phyloP scores from a whole-genome alignment of 768 basidiomycete genomes.

The Xerocomus potaroensis region DNA sequence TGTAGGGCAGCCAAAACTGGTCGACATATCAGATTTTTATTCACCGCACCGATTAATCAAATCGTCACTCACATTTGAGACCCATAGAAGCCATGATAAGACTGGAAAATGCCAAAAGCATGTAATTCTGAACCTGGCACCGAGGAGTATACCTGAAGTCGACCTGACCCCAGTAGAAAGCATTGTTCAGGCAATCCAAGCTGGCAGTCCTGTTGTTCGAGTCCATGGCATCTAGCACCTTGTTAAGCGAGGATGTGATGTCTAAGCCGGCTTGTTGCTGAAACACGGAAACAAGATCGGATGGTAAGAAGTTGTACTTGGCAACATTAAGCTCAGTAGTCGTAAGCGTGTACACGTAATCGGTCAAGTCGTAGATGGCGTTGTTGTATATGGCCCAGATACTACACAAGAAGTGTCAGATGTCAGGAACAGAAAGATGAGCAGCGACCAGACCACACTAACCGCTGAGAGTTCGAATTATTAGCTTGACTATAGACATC shows the following conservation, averaged over 20 bases:
- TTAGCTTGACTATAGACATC: slow-evolving; percentile 36
- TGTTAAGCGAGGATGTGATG: slow-evolving; percentile 48
- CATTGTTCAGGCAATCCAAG: slow-evolving; percentile 52
- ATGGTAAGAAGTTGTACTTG: slow-evolving; percentile 51
- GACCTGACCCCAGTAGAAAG: slow-evolving; percentile 53
- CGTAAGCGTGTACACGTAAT: slow-evolving; percentile 60
- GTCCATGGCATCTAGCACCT: slow-evolving; percentile 41
- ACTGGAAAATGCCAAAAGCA: slow-evolving; percentile 52
- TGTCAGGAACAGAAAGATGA: slow-evolving; percentile 9
- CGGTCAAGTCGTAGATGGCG: slow-evolving; percentile 58
- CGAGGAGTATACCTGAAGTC: slow-evolving; percentile 55
- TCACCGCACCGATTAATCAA: not conserved
- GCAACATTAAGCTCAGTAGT: slow-evolving; percentile 39
- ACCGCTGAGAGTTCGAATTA: slow-evolving; percentile 33
- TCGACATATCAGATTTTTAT: slow-evolving; percentile 7
- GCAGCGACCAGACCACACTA: slow-evolving; percentile 5
- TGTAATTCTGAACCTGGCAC: slow-evolving; percentile 59
- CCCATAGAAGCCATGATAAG: slow-evolving; percentile 53
- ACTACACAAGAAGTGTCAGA: slow-evolving; percentile 26
- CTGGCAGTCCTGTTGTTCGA: slow-evolving; percentile 35
- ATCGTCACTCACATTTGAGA: slow-evolving; percentile 50
- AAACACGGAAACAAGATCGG: slow-evolving; percentile 47
- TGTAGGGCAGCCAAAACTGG: slow-evolving; percentile 64
- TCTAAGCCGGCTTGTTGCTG: slow-evolving; percentile 58
- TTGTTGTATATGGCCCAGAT: slow-evolving; percentile 59